Conservation (phyloP, 768 basidiomycete genomes). For the Leccinellum albellum region DNA sequence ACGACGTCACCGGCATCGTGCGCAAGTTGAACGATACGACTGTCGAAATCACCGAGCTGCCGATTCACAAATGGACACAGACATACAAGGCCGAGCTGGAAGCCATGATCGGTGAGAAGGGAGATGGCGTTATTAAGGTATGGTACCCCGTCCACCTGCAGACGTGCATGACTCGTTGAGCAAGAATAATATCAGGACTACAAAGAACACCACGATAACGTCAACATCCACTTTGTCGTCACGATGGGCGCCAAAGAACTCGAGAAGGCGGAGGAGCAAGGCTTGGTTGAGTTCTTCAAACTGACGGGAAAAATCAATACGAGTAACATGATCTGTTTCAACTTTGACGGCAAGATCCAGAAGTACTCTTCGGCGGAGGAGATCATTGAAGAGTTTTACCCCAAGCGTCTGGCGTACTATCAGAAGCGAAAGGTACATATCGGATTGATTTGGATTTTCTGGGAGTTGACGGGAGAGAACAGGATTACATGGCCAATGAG, state of each 20-base stretch:
- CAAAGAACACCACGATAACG: slow-evolving; percentile 93
- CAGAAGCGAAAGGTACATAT: slow-evolving; percentile 86
- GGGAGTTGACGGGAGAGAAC: background rate
- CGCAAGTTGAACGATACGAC: slow-evolving; percentile 83
- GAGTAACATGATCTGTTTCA: slow-evolving; percentile 98
- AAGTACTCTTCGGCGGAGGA: slow-evolving; percentile 88
- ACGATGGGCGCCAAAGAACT: slow-evolving; percentile 77
- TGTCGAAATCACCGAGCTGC: slow-evolving; percentile 91
- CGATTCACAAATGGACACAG: slow-evolving; percentile 93
- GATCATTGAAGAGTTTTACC: slow-evolving; percentile 91
- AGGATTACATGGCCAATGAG: slow-evolving; percentile 85
- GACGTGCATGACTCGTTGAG: background rate
- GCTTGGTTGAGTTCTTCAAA: slow-evolving; percentile 89
- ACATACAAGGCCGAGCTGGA: slow-evolving; percentile 91
- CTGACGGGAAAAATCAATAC: slow-evolving; percentile 80
- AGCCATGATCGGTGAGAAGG: slow-evolving; percentile 83
- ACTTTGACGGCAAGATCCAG: slow-evolving; percentile 92
- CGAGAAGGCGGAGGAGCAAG: slow-evolving; percentile 85
- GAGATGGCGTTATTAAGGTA: slow-evolving; percentile 78
- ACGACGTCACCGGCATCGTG: slow-evolving; percentile 71
- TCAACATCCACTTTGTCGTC: slow-evolving; percentile 84
- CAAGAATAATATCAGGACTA: slow-evolving; percentile 63
- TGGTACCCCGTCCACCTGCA: background rate
- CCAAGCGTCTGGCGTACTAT: slow-evolving; percentile 82
- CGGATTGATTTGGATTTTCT: background rate